Percentiles rank a stretch among this genome's conserved stretches.
phyloP scores from a whole-genome alignment of 78 protist genomes.

The Protostelium mycophagum region DNA sequence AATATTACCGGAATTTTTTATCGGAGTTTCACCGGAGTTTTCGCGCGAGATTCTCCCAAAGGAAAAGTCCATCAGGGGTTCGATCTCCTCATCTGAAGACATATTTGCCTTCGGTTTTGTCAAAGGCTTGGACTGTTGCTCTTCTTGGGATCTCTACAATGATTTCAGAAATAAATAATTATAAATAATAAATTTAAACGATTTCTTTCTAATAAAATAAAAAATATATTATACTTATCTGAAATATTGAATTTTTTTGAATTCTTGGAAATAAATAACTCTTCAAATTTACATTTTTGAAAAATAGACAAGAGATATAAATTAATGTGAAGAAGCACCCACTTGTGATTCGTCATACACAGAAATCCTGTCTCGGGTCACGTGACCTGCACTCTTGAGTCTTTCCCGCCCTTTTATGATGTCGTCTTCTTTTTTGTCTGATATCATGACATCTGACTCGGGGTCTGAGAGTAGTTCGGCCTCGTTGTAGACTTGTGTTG shows the following conservation, averaged over 20 bases:
- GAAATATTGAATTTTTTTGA: too few relatives aligned
- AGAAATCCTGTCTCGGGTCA: too few relatives aligned
- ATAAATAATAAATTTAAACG: background rate
- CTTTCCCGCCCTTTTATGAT: too few relatives aligned
- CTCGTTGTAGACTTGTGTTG: background rate
- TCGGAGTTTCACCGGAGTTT: background rate
- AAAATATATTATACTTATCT: too few relatives aligned
- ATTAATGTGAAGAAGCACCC: too few relatives aligned
- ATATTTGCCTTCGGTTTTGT: background rate
- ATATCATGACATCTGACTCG: background rate
- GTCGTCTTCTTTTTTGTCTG: too few relatives aligned
- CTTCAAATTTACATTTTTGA: too few relatives aligned
- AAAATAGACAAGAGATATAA: too few relatives aligned
- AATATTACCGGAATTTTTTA: too few relatives aligned
- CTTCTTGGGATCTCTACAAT: background rate
- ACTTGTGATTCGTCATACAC: too few relatives aligned
- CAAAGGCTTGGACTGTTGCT: background rate
- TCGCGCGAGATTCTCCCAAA: background rate
- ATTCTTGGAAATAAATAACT: too few relatives aligned
- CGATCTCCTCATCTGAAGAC: background rate
- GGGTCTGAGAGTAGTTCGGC: background rate
- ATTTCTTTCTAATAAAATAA: background rate
- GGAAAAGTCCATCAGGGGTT: background rate
- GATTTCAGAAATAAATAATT: background rate
- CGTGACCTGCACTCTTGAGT: too few relatives aligned